Evolutionary conservation across 495 filamentous ascomycete species (phyloP), one percentile per base, ranked within the genome.

Genomic region (Diplogelasinospora grovesii): DNA sequence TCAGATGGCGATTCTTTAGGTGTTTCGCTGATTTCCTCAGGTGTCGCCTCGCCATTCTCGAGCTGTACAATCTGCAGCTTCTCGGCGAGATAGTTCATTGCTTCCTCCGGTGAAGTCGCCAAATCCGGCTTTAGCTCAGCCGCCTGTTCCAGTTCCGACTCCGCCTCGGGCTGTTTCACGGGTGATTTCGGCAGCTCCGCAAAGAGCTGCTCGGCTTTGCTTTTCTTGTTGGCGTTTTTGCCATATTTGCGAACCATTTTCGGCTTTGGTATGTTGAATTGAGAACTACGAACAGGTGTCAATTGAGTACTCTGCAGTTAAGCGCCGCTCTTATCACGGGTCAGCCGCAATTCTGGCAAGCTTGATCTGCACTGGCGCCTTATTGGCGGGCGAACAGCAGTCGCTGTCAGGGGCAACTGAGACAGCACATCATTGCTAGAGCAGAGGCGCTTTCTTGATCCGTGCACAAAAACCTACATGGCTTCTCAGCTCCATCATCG

Each of bases 161-260:
- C 24, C 2, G 23, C 8, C 25, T 43, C 28, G 3, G 22, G 33
- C 1, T 33, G 6, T 15, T 53, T 54, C 20, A 53, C 43, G 5
- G 68, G 68, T 6, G 54, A 65, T 28, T 50, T 56, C 5, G 66
- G 65, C 16, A 73, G 43, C 34, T 66, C 64, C n/a, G 57, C 60
- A 42, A 72, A 71, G 32, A 66, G 47, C 29, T 59, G 53, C 9
- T 65, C 54, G 23, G 56, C 49, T 22, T 43, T 66, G 16, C 57
- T 53, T 19, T 61, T 65, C 22, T 46, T 65, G 21, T 41, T 44
- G 21, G 57, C 53, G n/a, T n/a, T n/a, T 36, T 63, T 69, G 27
- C 69, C 69, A 48, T 73, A 71, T 54, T 61, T 66, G 6, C 68
- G 60, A 10, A 58, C 35, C 21, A 55, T 56, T 5, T 50, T 46